Evolutionary conservation across 2,329 filamentous ascomycete genomes (phyloP).

Genomic region (Fonsecaea multimorphosa): DNA sequence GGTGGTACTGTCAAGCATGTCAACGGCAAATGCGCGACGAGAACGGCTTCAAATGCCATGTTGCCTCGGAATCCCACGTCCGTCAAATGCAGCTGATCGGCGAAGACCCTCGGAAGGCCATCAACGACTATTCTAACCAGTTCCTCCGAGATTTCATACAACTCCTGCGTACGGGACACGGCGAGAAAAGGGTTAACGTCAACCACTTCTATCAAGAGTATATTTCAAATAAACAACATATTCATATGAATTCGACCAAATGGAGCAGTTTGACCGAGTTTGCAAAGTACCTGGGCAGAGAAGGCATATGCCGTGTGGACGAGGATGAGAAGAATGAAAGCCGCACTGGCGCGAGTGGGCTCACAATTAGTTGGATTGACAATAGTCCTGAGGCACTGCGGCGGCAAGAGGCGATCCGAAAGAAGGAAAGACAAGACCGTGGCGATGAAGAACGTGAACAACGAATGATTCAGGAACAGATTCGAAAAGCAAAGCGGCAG

Average conservation of each 20-base stretch:
- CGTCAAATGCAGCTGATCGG: constrained; percentile 88
- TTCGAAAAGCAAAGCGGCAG: constrained; percentile 72
- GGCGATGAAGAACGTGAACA: constrained; percentile 91
- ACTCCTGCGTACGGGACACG: constrained; percentile 80
- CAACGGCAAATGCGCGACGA: constrained; percentile 79
- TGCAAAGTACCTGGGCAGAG: constrained; percentile 81
- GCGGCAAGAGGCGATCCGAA: constrained; percentile 77
- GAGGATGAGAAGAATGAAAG: constrained; percentile 75
- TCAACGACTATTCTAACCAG: constrained; percentile 79
- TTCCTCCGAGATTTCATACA: constrained; percentile 81
- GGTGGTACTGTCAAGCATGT: constrained; percentile 92
- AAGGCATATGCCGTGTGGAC: constrained; percentile 88
- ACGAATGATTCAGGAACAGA: constrained; percentile 80
- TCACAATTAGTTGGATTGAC: constrained; percentile 90
- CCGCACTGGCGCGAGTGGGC: constrained; percentile 35
- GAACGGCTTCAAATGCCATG: constrained; percentile 91
- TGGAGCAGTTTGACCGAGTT: constrained; percentile 91
- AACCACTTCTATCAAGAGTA: constrained; percentile 97
- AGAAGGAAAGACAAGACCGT: constrained; percentile 85
- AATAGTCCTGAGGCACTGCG: constrained; percentile 84
- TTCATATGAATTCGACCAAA: constrained; percentile 92
- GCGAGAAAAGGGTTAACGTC: constrained; percentile 84
- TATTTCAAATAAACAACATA: constrained; percentile 83
- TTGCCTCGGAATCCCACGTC: constrained; percentile 81
- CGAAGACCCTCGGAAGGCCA: constrained; percentile 82